These are phyloP conservation scores for Ophiocordyceps camponoti-floridani DNA, from an alignment of 2,329 filamentous ascomycete species.

Conservation along the genomic window DNA sequence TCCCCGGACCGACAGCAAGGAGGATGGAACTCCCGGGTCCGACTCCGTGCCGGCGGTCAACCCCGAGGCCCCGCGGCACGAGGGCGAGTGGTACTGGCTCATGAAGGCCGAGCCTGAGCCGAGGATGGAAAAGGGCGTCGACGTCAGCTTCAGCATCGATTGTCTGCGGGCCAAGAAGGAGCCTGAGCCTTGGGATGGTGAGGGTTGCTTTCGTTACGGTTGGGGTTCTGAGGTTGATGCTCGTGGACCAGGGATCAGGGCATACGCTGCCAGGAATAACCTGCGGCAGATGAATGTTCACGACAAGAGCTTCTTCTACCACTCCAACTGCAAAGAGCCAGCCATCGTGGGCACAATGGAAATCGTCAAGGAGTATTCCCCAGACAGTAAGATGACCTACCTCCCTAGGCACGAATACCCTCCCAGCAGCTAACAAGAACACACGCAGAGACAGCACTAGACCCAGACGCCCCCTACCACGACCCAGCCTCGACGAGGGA, in stretches of 20 bases:
- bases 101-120: constrained; percentile 82
- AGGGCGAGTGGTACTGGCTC: constrained; percentile 48
- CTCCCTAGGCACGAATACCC: background rate
- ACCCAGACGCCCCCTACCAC: constrained; percentile 48
- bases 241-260: constrained; percentile 22
- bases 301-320: constrained; percentile 92
- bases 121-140: constrained; percentile 67
- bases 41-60: constrained; percentile 18
- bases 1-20: background rate
- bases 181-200: constrained; percentile 87
- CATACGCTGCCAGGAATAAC: constrained; percentile 63
- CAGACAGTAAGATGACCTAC: constrained; percentile 40
- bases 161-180: constrained; percentile 54
- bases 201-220: background rate
- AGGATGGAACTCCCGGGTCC: constrained; percentile 5
- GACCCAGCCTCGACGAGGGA: constrained; percentile 50
- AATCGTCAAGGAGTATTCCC: constrained; percentile 66
- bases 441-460: constrained; percentile 12
- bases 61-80: constrained; percentile 18
- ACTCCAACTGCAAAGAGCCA: constrained; percentile 80
- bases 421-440: background rate
- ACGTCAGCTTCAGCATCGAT: constrained; percentile 89
- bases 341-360: constrained; percentile 82
- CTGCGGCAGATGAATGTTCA: constrained; percentile 81
- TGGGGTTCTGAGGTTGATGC: background rate